Base-by-base conservation (phyloP, 108 stramenopile species). In the Phaeodactylum tricornutum region DNA sequence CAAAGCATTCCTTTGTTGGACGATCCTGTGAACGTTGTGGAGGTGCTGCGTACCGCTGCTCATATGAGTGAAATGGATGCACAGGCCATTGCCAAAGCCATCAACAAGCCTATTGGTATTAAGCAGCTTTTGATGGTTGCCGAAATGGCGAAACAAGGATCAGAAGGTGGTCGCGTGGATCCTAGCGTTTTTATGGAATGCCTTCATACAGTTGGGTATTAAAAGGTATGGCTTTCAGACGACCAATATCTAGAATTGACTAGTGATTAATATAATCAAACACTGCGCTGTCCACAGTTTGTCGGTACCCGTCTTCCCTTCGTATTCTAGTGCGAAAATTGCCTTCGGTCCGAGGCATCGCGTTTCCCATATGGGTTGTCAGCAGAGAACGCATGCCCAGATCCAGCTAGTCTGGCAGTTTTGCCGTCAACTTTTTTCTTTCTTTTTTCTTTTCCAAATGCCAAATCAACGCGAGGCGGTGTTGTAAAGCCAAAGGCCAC, bases 321-420 rank as follows among this genome's bases (percentile, higher is more conserved):
- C 33, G 11, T 34, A 11, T 34, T 51, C 75, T 52, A 95, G 45
- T 95, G 79, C 21, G 71, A 59, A 48, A 99, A 99, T 57, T 99
- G 98, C 17, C 96, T 57, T 48, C 64, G 72, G 66, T 99, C 98
- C 6, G 67, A 74, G 19, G 24, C 34, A 5, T 70, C 74, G 51
- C 84, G 84, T 56, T 89, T 77, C 4, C 98, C 98, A 69, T 96
- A 97, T 0, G 98, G 98, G 64, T 99, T 99, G 46, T 63, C 64
- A 15, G 95, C 96, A 55, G 84, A 85, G 59, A 99, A 99, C 11
- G 64, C 80, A 66, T 97, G 94, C 14, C 98, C 98, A 21, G 72
- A 56, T 64, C 62, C 28, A 58, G 27, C 28, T 43, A n/a, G n/a
- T 57, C 40, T 62, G 49, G 30, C 67, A 43, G 49, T 43, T 37